Percentiles rank a stretch among this genome's conserved stretches.
These are phyloP conservation scores for Liriodendron chinense DNA, from an alignment of 164 flowering plant genomes.

Conservation along the genomic window DNA sequence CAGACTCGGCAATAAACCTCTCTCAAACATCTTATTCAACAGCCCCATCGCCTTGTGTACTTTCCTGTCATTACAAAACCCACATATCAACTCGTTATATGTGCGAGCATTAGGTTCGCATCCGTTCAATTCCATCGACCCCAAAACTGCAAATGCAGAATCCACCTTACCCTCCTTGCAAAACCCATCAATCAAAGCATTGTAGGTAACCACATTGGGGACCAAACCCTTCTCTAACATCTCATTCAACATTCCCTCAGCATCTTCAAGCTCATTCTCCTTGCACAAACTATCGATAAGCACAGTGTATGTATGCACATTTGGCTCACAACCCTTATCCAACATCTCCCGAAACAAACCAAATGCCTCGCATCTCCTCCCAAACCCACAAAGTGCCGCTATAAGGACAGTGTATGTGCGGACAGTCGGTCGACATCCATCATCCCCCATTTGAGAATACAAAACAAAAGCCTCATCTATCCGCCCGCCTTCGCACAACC, in stretches of 20 bases:
- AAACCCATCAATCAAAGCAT: constrained; percentile 78
- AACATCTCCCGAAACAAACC: constrained; percentile 58
- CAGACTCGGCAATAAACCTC: constrained; percentile 41
- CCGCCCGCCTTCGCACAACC: constrained; percentile 59
- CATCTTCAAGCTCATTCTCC: constrained; percentile 57
- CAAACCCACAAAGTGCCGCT: constrained; percentile 44
- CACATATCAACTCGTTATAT: constrained; percentile 72
- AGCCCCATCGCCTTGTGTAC: constrained; percentile 71
- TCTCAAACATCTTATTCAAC: constrained; percentile 49
- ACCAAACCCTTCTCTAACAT: constrained; percentile 50
- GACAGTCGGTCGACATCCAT: constrained; percentile 57
- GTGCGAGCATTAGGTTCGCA: constrained; percentile 55
- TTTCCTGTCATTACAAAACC: constrained; percentile 47
- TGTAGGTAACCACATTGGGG: constrained; percentile 72
- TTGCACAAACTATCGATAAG: constrained; percentile 61
- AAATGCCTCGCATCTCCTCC: constrained; percentile 52
- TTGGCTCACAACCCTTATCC: constrained; percentile 66
- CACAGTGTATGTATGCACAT: constrained; percentile 74
- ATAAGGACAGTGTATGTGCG: constrained; percentile 73
- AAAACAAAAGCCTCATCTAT: constrained; percentile 60
- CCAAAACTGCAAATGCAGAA: constrained; percentile 42
- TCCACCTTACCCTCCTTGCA: constrained; percentile 61
- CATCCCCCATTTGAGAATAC: constrained; percentile 56
- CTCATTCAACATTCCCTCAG: constrained; percentile 35
- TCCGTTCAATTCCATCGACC: constrained; percentile 27